Percentiles rank a stretch among this genome's conserved stretches.
These are phyloP conservation scores for Trifolium subterraneum DNA, from an alignment of 306 rosid genomes.

Conservation along the genomic window DNA sequence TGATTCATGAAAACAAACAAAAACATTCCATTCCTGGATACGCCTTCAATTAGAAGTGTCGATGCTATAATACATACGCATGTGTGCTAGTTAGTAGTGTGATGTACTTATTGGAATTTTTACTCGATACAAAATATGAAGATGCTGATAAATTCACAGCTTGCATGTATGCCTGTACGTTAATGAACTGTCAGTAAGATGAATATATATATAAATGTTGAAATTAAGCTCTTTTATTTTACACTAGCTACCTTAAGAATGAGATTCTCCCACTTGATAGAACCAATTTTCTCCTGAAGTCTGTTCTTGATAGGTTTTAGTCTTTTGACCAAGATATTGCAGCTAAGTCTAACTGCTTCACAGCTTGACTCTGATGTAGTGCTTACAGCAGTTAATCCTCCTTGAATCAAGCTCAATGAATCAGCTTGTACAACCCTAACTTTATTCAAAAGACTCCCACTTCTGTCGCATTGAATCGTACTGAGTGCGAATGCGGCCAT, in stretches of 20 bases:
- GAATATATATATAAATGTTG: not conserved
- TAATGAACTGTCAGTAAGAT: conserved; percentile 23
- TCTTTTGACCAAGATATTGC: conserved; percentile 77
- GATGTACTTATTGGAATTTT: conserved; percentile 50
- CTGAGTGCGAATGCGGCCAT: conserved; percentile 72
- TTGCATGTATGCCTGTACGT: conserved; percentile 63
- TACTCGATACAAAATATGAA: conserved; percentile 59
- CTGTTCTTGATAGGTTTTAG: conserved; percentile 60
- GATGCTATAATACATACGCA: no score
- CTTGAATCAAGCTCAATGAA: conserved; percentile 78
- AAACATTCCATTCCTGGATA: not conserved
- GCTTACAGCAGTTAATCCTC: conserved; percentile 82
- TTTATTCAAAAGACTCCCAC: conserved; percentile 58
- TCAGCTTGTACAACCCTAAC: conserved; percentile 82
- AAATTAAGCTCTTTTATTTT: not conserved
- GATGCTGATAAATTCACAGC: conserved; percentile 75
- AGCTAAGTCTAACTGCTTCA: conserved; percentile 76
- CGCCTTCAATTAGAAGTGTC: no score
- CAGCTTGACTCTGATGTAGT: conserved; percentile 93
- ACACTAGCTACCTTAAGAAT: conserved; percentile 58
- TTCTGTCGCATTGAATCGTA: conserved; percentile 55
- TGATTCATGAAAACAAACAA: not conserved
- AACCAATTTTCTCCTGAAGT: conserved; percentile 56
- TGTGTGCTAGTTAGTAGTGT: no score
- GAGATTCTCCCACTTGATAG: conserved; percentile 74